Evolutionary conservation across 768 basidiomycete species (phyloP).

Genomic region (Lactarius hatsudake): DNA sequence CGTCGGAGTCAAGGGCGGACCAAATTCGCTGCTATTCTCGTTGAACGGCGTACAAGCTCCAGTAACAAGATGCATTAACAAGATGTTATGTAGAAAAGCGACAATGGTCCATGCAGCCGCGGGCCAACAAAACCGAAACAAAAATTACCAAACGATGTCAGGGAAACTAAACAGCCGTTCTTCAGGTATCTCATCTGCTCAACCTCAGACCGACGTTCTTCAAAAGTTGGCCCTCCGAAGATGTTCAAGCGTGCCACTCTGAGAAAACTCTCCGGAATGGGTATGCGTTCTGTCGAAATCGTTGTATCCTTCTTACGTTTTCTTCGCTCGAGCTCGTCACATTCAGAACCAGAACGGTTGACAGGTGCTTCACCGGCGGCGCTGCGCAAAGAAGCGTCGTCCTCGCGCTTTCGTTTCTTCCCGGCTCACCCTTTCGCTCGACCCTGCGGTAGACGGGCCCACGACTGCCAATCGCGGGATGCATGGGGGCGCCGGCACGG

Average conservation of each 20-base stretch:
- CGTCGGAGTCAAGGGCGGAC: neutral
- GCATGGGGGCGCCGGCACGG: neutral
- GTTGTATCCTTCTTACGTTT: constrained; percentile 11
- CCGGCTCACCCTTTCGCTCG: constrained; percentile 12
- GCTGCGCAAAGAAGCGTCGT: neutral
- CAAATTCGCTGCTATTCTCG: neutral
- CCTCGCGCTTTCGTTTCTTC: constrained; percentile 18
- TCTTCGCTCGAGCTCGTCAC: neutral
- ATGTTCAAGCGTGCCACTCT: neutral
- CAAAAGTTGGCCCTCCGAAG: neutral
- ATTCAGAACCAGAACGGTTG: too few species aligned
- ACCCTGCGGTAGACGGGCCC: neutral
- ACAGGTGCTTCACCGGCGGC: neutral
- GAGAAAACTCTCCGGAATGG: neutral
- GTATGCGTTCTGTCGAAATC: neutral
- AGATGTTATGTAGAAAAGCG: neutral
- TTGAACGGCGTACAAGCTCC: neutral
- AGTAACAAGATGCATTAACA: too few species aligned
- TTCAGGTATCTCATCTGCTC: neutral
- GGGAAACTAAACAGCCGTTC: neutral
- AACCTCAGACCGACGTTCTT: neutral
- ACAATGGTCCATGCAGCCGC: constrained; percentile 8
- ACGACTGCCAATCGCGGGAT: neutral
- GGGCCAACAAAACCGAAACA: neutral
- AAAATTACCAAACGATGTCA: neutral